A percentile compares a stretch with the other conserved stretches of the same genome.
phyloP scores from a whole-genome alignment of 768 basidiomycete genomes.

The Hericium erinaceus region DNA sequence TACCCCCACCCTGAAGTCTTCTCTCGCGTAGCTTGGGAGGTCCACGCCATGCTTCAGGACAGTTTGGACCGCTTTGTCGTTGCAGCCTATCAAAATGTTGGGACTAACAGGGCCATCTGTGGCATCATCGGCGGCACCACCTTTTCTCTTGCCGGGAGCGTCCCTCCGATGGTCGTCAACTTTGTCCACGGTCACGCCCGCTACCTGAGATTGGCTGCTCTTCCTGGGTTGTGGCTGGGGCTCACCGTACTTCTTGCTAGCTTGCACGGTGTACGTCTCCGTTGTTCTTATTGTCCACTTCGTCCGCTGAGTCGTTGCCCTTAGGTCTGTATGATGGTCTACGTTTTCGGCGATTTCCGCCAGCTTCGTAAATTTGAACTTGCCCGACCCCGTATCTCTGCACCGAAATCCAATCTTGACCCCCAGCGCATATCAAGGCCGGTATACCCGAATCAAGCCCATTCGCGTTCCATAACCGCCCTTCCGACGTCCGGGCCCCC shows the following conservation, averaged over 20 bases:
- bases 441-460: constrained; percentile 1
- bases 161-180: constrained; percentile 27
- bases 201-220: constrained; percentile 48
- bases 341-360: constrained; percentile 70
- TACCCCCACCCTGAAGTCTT: constrained; percentile 62
- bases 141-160: constrained; percentile 36
- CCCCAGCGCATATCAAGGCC: constrained; percentile 10
- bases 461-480: constrained; percentile 6
- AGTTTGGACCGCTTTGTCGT: constrained; percentile 58
- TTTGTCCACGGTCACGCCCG: constrained; percentile 39
- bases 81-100: constrained; percentile 64
- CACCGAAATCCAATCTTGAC: constrained; percentile 20
- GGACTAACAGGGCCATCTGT: constrained; percentile 58
- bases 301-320: background rate
- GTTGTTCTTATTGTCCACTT: background rate
- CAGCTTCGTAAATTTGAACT: constrained; percentile 75
- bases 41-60: constrained; percentile 48
- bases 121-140: constrained; percentile 57
- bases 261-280: background rate
- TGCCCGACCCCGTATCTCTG: constrained; percentile 55
- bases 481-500: background rate
- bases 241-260: background rate
- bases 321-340: constrained; percentile 60
- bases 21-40: constrained; percentile 47
- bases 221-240: constrained; percentile 21